phyloP scores from a whole-genome alignment of 2,329 filamentous ascomycete genomes.

The Hymenotorrendiella dingleyae region DNA sequence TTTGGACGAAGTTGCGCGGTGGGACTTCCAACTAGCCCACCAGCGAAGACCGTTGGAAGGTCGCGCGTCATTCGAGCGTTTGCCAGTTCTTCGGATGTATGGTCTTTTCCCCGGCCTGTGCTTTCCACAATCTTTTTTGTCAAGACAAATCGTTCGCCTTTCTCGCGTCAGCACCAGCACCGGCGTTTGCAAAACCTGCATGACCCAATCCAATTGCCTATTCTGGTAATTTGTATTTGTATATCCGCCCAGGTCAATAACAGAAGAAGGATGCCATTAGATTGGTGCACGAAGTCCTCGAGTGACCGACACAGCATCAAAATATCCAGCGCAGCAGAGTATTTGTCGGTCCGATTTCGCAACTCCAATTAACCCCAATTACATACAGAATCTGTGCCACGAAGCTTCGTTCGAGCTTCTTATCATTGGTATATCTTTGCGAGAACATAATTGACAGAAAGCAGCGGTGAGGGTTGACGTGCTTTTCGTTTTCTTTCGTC shows the following conservation, averaged over 20 bases:
- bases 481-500: constrained; percentile 11
- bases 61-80: neutral
- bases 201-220: constrained; percentile 2
- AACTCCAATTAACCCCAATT: constrained; percentile 7
- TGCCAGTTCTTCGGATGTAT: constrained; percentile 2
- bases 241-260: neutral
- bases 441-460: constrained; percentile 8
- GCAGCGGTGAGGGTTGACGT: constrained; percentile 16
- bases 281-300: neutral
- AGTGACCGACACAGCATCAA: neutral
- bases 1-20: no score
- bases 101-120: constrained; percentile 4
- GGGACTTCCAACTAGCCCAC: no score
- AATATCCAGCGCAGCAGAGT: neutral
- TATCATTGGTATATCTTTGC: constrained; percentile 12
- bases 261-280: neutral
- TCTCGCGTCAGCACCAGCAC: constrained; percentile 3
- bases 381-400: constrained; percentile 15
- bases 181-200: no score
- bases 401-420: constrained; percentile 9
- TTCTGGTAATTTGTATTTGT: neutral
- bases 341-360: constrained; percentile 15
- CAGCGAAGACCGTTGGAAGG: neutral
- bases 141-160: neutral
- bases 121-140: neutral